Conservation (phyloP, 2,329 filamentous ascomycete genomes). For the Ophiosphaerella narmari region DNA sequence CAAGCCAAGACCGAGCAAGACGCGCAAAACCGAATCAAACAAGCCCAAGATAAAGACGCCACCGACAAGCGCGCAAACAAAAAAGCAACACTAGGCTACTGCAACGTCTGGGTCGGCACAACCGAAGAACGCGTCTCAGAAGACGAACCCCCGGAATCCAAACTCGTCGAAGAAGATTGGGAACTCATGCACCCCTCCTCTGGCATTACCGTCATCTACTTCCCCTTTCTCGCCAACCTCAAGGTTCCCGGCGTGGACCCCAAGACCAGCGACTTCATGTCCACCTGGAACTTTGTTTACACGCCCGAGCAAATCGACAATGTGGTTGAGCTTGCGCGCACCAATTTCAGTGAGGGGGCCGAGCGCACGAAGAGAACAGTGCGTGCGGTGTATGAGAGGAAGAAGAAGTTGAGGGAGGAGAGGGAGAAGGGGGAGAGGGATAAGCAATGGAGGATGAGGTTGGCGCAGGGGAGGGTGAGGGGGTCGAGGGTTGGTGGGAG, state of each 20-base stretch:
- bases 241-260: constrained; percentile 83
- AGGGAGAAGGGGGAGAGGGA: constrained; percentile 50
- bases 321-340: constrained; percentile 78
- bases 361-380: constrained; percentile 79
- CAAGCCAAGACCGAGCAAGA: constrained; percentile 65
- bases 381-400: constrained; percentile 88
- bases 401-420: constrained; percentile 70
- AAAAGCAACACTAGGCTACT: constrained; percentile 72
- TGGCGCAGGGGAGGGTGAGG: constrained; percentile 55
- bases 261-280: constrained; percentile 80
- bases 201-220: constrained; percentile 86
- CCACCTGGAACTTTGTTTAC: constrained; percentile 98
- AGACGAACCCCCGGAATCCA: constrained; percentile 59
- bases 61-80: constrained; percentile 34
- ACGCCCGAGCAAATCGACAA: constrained; percentile 86
- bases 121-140: constrained; percentile 71
- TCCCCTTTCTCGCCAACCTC: constrained; percentile 84
- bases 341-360: constrained; percentile 84
- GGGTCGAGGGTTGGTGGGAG: constrained; percentile 62
- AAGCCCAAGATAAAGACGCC: constrained; percentile 53
- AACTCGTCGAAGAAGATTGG: constrained; percentile 64
- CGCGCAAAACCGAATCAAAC: constrained; percentile 65
- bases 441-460: constrained; percentile 41
- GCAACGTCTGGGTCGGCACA: constrained; percentile 92
- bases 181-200: constrained; percentile 75